A percentile compares a stretch with the other conserved stretches of the same genome.
These are phyloP conservation scores for Colletotrichum zoysiae DNA, from an alignment of 2,329 filamentous ascomycete genomes.

Conservation along the genomic window DNA sequence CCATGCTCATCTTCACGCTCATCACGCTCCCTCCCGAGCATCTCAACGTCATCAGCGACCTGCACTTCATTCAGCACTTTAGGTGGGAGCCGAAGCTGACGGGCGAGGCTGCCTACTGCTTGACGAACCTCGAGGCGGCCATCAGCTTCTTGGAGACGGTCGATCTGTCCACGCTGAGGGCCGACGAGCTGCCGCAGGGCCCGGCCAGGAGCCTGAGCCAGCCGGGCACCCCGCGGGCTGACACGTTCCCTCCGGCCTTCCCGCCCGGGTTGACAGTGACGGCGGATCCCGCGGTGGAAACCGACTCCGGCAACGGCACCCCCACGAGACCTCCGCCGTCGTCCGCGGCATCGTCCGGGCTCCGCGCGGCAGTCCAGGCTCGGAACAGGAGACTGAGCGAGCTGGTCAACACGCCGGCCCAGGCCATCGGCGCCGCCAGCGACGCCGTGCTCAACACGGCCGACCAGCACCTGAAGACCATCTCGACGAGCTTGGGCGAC, in stretches of 20 bases:
- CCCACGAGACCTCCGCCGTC: conserved; percentile 55
- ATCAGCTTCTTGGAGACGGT: conserved; percentile 96
- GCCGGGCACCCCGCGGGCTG: conserved; percentile 62
- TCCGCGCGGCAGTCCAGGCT: conserved; percentile 61
- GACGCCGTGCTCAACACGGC: conserved; percentile 89
- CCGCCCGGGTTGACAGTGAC: conserved; percentile 57
- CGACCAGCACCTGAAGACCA: conserved; percentile 91
- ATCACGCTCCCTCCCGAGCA: conserved; percentile 90
- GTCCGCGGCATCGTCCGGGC: conserved; percentile 50
- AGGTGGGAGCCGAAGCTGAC: conserved; percentile 87
- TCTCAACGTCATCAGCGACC: conserved; percentile 91
- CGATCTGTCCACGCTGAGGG: conserved; percentile 87
- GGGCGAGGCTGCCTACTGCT: conserved; percentile 94
- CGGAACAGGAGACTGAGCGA: conserved; percentile 86
- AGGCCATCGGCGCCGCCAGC: conserved; percentile 83
- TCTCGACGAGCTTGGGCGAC: conserved; percentile 89
- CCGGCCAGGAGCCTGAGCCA: conserved; percentile 67
- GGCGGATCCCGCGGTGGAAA: conserved; percentile 49
- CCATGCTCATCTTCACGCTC: conserved; percentile 94
- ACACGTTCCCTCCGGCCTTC: conserved; percentile 71
- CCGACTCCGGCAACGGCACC: conserved; percentile 49
- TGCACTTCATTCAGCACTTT: conserved; percentile 95
- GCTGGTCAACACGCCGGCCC: conserved; percentile 85
- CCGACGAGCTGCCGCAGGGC: conserved; percentile 80
- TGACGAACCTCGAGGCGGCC: conserved; percentile 95